Evolutionary conservation across 2,329 filamentous ascomycete genomes (phyloP), one percentile per base, ranked within the genome.

Genomic region (Botryotinia calthae): DNA sequence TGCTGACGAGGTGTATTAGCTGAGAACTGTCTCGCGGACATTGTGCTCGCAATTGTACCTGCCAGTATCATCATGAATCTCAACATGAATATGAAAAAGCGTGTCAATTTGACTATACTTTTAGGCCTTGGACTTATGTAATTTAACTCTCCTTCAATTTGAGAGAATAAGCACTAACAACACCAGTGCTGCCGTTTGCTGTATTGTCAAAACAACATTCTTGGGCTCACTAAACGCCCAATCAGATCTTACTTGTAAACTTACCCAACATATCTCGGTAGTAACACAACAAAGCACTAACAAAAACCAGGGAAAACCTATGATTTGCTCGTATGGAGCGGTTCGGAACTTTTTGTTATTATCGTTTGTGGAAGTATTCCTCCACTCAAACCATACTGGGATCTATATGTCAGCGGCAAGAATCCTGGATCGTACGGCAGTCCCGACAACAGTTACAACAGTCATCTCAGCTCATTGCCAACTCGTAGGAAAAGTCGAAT

Each of bases 321-420:
- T 48, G 67, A 71, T 44, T 42, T 73, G 12, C 44, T 61, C n/a
- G 51, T 63, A 16, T 73, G 72, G 72, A 71, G 46, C 28, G 59
- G 44, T 18, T 63, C 72, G 8, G 67, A 73, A 65, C 42, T 64
- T 22, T 71, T 70, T 16, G 59, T 73, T 22, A 71, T 71, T 20
- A 73, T 73, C n/a, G 40, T 73, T 7, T 71, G 67, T 40, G 72
- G 72, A n/a, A 64, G 58, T 34, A 65, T 73, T n/a, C 72, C 72
- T 20, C 67, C 66, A 18, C 68, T 73, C n/a, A 71, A 65, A 42
- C 61, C 72, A 16, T 62, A 48, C n/a, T 73, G 48, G 44, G 66
- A 73, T 28, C 34, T 42, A 58, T 67, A 9, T 22, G 12, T 61
- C 10, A 51, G n/a, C n/a, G 63, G 63, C 51, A 61, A 68, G 51